Conservation (phyloP, 1,284 basidiomycete genomes). For the Papiliotrema flavescens region DNA sequence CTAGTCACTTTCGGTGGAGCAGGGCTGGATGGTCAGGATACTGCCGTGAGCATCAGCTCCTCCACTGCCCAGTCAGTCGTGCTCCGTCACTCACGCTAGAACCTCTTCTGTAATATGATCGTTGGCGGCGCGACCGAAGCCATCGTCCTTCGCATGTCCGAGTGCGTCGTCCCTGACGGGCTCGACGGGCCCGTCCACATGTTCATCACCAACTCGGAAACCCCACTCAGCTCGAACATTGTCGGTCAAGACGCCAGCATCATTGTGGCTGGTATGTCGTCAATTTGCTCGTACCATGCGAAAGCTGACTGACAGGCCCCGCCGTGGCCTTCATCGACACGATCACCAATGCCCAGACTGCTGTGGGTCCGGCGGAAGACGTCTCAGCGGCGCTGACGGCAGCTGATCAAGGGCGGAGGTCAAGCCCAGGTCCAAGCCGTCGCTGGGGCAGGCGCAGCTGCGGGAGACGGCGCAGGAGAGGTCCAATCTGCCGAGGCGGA, state of each 20-base stretch:
- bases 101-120: constrained; percentile 70
- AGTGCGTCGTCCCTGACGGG: constrained; percentile 17
- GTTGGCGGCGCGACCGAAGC: constrained; percentile 60
- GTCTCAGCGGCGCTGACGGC: neutral
- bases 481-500: too few relatives aligned
- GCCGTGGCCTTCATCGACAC: constrained; percentile 15
- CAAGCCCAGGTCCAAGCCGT: neutral
- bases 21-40: constrained; percentile 55
- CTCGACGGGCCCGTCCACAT: constrained; percentile 55
- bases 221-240: constrained; percentile 61
- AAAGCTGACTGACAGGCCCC: constrained; percentile 1
- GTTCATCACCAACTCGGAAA: constrained; percentile 62
- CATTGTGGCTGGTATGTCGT: constrained; percentile 58
- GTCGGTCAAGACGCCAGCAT: constrained; percentile 58
- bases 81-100: constrained; percentile 41
- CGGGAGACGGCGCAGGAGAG: neutral
- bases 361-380: neutral
- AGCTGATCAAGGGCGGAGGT: neutral
- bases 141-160: constrained; percentile 57
- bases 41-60: constrained; percentile 49
- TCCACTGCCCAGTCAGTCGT: neutral
- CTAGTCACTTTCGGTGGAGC: constrained; percentile 60
- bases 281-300: neutral
- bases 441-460: neutral
- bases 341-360: neutral